Base-by-base conservation (phyloP, 1,284 basidiomycete genomes). In the Malassezia arunalokei region DNA sequence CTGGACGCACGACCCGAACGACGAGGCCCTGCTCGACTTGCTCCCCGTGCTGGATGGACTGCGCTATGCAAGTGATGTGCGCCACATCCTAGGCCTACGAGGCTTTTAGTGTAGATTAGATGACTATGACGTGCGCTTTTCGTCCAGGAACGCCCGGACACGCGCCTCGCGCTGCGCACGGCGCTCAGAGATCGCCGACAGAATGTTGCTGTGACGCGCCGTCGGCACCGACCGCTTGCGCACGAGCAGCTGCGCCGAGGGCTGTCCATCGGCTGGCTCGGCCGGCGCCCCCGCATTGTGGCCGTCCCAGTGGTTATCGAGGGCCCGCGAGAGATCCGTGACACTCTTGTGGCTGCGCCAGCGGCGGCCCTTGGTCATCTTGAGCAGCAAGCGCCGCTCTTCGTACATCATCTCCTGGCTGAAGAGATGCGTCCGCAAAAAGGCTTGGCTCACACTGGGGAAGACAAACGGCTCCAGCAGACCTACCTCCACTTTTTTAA, bases 1-100 rank as follows among this genome's bases (percentile, higher is more conserved):
- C 40, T 98, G 92, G 92, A 95, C 90, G 15, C 85, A 90, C 58
- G 94, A 99, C 75, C 91, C 90, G 20, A 83, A 84, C 57, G 92
- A 99, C 76, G 89, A 96, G 76, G 92, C 91, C 8, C 78, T 99
- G 43, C 82, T 99, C 46, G 91, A 98, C 75, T 80, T 95, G 51
- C 78, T 99, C 17, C 92, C 92, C 17, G 84, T 99, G 43, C 81
- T 99, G 51, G 92, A 99, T 75, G 90, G 87, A 47, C 76, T 99
- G 55, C 81, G 92, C 30, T 99, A 98, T 75, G 94, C 91, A 5
- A 85, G 82, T 55, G 92, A 99, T 73, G 92, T 99, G 20, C 82
- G 92, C 60, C 81, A 86, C 62, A 84, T 98, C 29, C 79, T 99
- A 44, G 90, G 92, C 49, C 81, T 96, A 56, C 66, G 75, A 31